Conservation (phyloP, 176 grass and related monocot genomes). For the Saccharum officinarum region DNA sequence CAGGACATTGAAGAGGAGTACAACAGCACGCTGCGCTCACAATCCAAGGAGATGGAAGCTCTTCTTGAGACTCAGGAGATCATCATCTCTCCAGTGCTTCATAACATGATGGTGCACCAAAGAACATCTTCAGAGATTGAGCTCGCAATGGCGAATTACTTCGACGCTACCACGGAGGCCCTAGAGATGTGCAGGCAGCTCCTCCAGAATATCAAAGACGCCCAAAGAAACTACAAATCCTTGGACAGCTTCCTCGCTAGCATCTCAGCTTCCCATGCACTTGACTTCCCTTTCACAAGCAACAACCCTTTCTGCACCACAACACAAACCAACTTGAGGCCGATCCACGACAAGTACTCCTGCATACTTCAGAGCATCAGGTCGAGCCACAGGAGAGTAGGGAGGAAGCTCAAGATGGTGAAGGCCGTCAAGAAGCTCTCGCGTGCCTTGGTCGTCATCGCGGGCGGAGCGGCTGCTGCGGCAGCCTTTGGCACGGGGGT, state of each 20-base stretch:
- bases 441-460: slow-evolving; percentile 12
- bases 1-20: neutral
- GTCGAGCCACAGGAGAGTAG: slow-evolving; percentile 36
- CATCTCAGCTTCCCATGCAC: neutral
- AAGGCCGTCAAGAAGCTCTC: slow-evolving; percentile 36
- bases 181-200: slow-evolving; percentile 46
- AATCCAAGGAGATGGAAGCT: neutral
- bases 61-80: neutral
- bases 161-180: slow-evolving; percentile 41
- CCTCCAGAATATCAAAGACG: slow-evolving; percentile 35
- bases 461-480: neutral
- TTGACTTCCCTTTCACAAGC: neutral
- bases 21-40: neutral
- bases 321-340: slow-evolving; percentile 34
- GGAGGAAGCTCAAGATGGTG: slow-evolving; percentile 36
- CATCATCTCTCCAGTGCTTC: too few relatives aligned
- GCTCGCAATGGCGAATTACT: slow-evolving; percentile 27
- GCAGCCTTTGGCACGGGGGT: neutral
- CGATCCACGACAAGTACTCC: slow-evolving; percentile 46
- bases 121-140: neutral
- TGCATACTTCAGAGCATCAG: slow-evolving; percentile 32
- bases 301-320: slow-evolving; percentile 49
- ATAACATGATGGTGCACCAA: neutral
- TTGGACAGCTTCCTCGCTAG: slow-evolving; percentile 43
- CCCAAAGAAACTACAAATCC: slow-evolving; percentile 29